Percentiles rank a stretch among this genome's conserved stretches.
These are phyloP conservation scores for Chlorella sorokiniana DNA, from an alignment of 139 green algal species.

Conservation along the genomic window DNA sequence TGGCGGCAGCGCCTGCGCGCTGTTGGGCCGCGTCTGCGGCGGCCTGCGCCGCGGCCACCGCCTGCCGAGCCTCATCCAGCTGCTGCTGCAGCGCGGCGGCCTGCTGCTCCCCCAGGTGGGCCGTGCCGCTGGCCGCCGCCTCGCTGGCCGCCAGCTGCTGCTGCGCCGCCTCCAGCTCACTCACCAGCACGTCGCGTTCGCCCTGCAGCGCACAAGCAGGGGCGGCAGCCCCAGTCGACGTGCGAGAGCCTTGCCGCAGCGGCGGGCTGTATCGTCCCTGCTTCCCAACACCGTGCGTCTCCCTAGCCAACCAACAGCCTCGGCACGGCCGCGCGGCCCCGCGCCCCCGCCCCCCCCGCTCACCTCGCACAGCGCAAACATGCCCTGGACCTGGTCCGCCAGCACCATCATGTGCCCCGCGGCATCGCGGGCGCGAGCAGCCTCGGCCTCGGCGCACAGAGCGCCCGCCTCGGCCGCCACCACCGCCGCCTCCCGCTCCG, in stretches of 20 bases:
- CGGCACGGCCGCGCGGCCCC: too few relatives aligned
- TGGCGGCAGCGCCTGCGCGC: background rate
- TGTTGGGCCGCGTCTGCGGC: constrained; percentile 16
- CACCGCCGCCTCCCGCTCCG: constrained; percentile 25
- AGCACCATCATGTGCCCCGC: constrained; percentile 41
- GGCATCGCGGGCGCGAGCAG: constrained; percentile 21
- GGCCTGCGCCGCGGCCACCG: constrained; percentile 11
- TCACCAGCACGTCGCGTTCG: constrained; percentile 14
- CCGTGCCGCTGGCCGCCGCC: background rate
- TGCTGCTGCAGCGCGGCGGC: constrained; percentile 6
- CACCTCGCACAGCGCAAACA: constrained; percentile 43
- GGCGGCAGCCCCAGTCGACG: too few relatives aligned
- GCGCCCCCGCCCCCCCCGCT: background rate
- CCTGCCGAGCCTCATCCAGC: constrained; percentile 35
- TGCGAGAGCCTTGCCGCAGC: too few relatives aligned
- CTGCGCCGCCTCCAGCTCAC: constrained; percentile 14
- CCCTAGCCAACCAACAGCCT: too few relatives aligned
- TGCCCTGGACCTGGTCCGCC: constrained; percentile 37
- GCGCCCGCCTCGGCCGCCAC: constrained; percentile 24
- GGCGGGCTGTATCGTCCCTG: too few relatives aligned
- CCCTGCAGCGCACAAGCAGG: background rate
- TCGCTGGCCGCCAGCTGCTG: constrained; percentile 15
- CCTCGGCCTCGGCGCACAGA: constrained; percentile 28
- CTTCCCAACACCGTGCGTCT: too few relatives aligned
- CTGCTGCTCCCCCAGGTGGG: background rate